These are phyloP conservation scores for Oryza officinalis DNA, from an alignment of 176 grass and related monocot genomes.

Conservation along the genomic window DNA sequence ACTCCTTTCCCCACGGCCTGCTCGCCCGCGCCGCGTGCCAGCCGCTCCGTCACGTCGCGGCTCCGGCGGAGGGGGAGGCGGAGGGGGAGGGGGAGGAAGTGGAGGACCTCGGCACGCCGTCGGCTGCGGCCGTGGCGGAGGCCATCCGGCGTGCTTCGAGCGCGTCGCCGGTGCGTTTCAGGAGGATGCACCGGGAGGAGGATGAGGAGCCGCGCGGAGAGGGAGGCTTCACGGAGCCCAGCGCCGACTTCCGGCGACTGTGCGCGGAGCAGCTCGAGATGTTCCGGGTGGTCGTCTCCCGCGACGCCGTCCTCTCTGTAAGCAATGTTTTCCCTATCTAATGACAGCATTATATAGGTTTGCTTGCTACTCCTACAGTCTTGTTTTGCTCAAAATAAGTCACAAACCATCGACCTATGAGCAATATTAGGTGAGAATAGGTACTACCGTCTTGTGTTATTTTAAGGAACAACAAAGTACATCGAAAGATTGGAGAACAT, in stretches of 20 bases:
- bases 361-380: background rate
- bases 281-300: slow-evolving; percentile 56
- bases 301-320: slow-evolving; percentile 61
- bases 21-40: slow-evolving; percentile 9
- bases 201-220: slow-evolving; percentile 7
- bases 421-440: background rate
- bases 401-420: background rate
- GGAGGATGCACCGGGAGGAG: slow-evolving; percentile 28
- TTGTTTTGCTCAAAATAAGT: background rate
- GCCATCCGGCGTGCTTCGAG: slow-evolving; percentile 58
- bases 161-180: slow-evolving; percentile 61
- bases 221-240: slow-evolving; percentile 41
- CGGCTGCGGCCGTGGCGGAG: slow-evolving; percentile 53
- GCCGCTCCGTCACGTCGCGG: slow-evolving; percentile 31
- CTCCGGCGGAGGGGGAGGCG: background rate
- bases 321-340: background rate
- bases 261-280: slow-evolving; percentile 76
- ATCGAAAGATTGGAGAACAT: background rate
- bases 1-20: background rate
- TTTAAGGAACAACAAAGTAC: background rate
- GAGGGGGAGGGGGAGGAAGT: background rate
- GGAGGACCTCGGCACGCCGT: slow-evolving; percentile 39
- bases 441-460: background rate
- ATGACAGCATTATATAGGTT: background rate
- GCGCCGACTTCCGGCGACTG: slow-evolving; percentile 62